Evolutionary conservation across 805 yeast species (phyloP).

Genomic region (Starmerella kuoi): DNA sequence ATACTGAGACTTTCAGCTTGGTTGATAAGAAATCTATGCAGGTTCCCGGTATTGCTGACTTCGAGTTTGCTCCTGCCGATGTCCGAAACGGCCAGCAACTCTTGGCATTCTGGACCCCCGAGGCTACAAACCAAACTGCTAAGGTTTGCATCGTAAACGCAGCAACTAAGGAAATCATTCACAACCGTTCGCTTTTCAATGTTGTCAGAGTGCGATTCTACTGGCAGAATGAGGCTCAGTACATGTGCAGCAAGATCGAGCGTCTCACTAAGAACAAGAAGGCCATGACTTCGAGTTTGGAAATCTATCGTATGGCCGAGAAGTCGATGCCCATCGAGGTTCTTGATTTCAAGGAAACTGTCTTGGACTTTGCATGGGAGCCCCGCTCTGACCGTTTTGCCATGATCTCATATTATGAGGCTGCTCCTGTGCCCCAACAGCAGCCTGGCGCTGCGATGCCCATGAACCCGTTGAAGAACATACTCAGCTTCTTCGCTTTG

Average conservation of each 20-base stretch:
- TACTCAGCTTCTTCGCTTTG: constrained; percentile 68
- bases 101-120: constrained; percentile 95
- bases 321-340: constrained; percentile 91
- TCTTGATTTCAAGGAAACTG: constrained; percentile 81
- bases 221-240: constrained; percentile 86
- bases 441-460: constrained; percentile 14
- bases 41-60: constrained; percentile 75
- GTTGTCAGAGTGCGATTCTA: constrained; percentile 79
- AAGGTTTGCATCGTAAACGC: constrained; percentile 83
- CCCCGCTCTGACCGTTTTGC: constrained; percentile 82
- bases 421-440: constrained; percentile 26
- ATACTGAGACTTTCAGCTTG: constrained; percentile 62
- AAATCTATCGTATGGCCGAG: constrained; percentile 77
- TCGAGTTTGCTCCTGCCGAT: constrained; percentile 89
- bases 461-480: constrained; percentile 32
- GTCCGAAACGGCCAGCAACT: constrained; percentile 52
- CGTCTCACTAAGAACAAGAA: constrained; percentile 93
- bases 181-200: constrained; percentile 90
- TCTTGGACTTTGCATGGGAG: constrained; percentile 88
- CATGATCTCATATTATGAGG: constrained; percentile 49
- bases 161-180: constrained; percentile 67
- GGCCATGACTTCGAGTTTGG: constrained; percentile 80
- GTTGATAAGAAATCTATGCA: constrained; percentile 77
- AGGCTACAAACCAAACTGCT: constrained; percentile 80
- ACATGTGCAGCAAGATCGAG: constrained; percentile 85